Evolutionary conservation across 2,329 filamentous ascomycete species (phyloP).

Genomic region (Diaporthe sp.): DNA sequence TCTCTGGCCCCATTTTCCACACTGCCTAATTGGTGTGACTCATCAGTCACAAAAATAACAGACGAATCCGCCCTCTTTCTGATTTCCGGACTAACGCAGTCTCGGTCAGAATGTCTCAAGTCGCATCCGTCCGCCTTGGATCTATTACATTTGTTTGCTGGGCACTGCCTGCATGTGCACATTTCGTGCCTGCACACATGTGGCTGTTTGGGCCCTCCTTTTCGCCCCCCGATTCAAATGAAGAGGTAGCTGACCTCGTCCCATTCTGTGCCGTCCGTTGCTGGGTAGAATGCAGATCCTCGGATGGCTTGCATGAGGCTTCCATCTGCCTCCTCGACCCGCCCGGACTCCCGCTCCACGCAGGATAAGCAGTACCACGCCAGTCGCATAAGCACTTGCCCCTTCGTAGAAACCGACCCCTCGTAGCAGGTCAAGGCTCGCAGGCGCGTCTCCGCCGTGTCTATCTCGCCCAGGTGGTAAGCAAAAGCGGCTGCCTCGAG

Average conservation of each 20-base stretch:
- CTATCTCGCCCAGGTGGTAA: slow-evolving; percentile 25
- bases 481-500: slow-evolving; percentile 23
- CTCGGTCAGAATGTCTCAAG: slow-evolving; percentile 21
- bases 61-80: background rate
- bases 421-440: slow-evolving; percentile 23
- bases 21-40: slow-evolving; percentile 18
- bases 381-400: slow-evolving; percentile 36
- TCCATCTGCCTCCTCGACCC: slow-evolving; percentile 15
- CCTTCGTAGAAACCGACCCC: slow-evolving; percentile 12
- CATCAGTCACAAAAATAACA: slow-evolving; percentile 25
- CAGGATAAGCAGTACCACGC: slow-evolving; percentile 39
- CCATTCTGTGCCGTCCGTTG: slow-evolving; percentile 30
- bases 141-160: slow-evolving; percentile 11
- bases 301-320: slow-evolving; percentile 35
- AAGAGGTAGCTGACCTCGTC: slow-evolving; percentile 38
- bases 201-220: background rate
- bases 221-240: background rate
- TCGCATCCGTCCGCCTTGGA: background rate
- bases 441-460: slow-evolving; percentile 7
- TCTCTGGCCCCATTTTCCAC: background rate
- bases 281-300: slow-evolving; percentile 34
- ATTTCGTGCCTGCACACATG: background rate
- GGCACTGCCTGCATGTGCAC: background rate
- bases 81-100: slow-evolving; percentile 16
- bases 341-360: slow-evolving; percentile 26